Percentiles rank a stretch among this genome's conserved stretches.
Conservation (phyloP, 768 basidiomycete species). For the Serendipita vermifera region DNA sequence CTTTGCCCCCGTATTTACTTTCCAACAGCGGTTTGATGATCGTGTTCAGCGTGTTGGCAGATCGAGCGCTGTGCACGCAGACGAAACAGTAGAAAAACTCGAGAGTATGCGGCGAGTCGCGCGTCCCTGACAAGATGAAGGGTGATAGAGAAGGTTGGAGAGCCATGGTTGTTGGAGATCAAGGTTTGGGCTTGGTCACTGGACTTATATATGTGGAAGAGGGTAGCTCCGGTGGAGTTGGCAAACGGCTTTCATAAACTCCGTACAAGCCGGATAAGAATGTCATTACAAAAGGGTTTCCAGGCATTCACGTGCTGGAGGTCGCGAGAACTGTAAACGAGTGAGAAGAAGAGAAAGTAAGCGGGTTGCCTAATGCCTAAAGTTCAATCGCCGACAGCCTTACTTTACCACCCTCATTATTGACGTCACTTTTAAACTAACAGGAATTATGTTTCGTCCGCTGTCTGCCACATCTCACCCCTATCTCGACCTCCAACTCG, state of each 20-base stretch:
- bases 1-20: constrained; percentile 44
- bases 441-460: no score
- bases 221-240: not conserved
- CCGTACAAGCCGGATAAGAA: no score
- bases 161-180: constrained; percentile 40
- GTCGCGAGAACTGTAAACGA: not conserved
- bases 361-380: no score
- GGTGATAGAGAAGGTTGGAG: constrained; percentile 61
- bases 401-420: no score
- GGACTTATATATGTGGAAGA: not conserved
- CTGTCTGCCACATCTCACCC: no score
- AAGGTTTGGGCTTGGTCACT: not conserved
- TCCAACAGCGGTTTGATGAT: constrained; percentile 48
- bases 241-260: no score
- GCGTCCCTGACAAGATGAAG: constrained; percentile 46
- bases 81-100: constrained; percentile 42
- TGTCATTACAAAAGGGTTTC: no score
- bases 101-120: constrained; percentile 58
- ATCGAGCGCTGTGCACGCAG: constrained; percentile 38
- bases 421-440: no score
- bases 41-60: constrained; percentile 44
- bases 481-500: no score
- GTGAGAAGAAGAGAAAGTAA: not conserved
- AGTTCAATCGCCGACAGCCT: no score
- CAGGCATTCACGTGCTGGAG: not conserved